phyloP scores from a whole-genome alignment of 306 rosid genomes.

The Dalbergia cultrata region DNA sequence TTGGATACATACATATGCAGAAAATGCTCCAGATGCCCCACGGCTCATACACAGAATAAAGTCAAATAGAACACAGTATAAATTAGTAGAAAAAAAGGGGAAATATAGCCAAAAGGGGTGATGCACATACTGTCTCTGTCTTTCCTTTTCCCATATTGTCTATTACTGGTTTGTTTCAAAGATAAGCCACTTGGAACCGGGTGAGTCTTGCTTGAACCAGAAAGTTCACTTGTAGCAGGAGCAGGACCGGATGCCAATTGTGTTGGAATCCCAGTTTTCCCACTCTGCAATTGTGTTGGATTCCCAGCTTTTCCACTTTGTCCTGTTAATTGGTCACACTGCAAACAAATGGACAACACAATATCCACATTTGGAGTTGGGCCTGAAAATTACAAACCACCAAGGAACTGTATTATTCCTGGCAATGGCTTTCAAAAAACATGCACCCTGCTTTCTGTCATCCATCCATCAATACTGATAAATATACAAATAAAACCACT shows the following conservation, averaged over 20 bases:
- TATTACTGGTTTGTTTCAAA: constrained; percentile 61
- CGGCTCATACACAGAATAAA: neutral
- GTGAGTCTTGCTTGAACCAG: constrained; percentile 86
- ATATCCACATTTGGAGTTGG: constrained; percentile 91
- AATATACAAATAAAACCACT: neutral
- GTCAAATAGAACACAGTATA: neutral
- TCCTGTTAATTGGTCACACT: constrained; percentile 68
- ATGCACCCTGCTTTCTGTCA: neutral
- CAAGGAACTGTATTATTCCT: neutral
- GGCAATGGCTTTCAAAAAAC: neutral
- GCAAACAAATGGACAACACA: constrained; percentile 88
- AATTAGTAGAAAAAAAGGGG: neutral
- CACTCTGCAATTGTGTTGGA: constrained; percentile 50
- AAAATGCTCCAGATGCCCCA: constrained; percentile 21
- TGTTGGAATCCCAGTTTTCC: constrained; percentile 51
- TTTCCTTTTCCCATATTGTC: constrained; percentile 78
- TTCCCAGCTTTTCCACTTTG: constrained; percentile 63
- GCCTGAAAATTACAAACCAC: constrained; percentile 63
- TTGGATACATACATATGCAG: neutral
- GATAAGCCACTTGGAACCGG: constrained; percentile 69
- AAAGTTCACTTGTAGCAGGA: constrained; percentile 80
- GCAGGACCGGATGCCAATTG: constrained; percentile 64
- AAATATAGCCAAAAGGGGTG: constrained; percentile 29
- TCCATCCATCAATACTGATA: constrained; percentile 10
- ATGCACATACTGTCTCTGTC: constrained; percentile 74